phyloP scores from a whole-genome alignment of 202 grass and related monocot genomes.

The Cymbopogon flexuosus region DNA sequence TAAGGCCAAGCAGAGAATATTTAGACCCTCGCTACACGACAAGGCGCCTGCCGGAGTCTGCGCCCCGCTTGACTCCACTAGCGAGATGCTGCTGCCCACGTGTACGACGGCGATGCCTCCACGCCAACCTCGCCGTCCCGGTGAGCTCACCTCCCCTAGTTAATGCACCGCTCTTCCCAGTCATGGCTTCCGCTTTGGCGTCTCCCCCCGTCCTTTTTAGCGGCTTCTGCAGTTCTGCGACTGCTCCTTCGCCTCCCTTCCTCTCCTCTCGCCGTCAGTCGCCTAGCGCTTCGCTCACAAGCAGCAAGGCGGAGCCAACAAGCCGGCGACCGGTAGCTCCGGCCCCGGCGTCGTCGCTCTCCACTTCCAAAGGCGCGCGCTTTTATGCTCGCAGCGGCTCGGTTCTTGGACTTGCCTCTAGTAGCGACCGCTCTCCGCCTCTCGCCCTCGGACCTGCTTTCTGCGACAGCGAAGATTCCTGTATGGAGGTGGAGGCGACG shows the following conservation, averaged over 20 bases:
- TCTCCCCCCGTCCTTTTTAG: neutral
- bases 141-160: slow-evolving; percentile 7
- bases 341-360: neutral
- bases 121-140: neutral
- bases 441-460: neutral
- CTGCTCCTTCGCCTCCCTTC: neutral
- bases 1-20: slow-evolving; percentile 23
- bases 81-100: slow-evolving; percentile 54
- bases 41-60: slow-evolving; percentile 32
- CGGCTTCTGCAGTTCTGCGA: neutral
- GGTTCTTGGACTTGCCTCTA: slow-evolving; percentile 26
- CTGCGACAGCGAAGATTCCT: slow-evolving; percentile 17
- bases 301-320: neutral
- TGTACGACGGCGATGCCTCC: slow-evolving; percentile 47
- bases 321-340: slow-evolving; percentile 47
- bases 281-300: neutral
- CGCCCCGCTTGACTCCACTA: slow-evolving; percentile 34
- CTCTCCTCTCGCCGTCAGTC: neutral
- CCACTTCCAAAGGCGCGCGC: neutral
- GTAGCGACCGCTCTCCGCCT: neutral
- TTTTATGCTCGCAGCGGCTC: slow-evolving; percentile 41
- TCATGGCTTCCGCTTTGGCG: neutral
- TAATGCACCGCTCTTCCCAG: slow-evolving; percentile 33
- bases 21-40: slow-evolving; percentile 46
- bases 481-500: slow-evolving; percentile 73